phyloP scores from a whole-genome alignment of 2,329 filamentous ascomycete genomes.

The Pseudopyricularia cyperi region DNA sequence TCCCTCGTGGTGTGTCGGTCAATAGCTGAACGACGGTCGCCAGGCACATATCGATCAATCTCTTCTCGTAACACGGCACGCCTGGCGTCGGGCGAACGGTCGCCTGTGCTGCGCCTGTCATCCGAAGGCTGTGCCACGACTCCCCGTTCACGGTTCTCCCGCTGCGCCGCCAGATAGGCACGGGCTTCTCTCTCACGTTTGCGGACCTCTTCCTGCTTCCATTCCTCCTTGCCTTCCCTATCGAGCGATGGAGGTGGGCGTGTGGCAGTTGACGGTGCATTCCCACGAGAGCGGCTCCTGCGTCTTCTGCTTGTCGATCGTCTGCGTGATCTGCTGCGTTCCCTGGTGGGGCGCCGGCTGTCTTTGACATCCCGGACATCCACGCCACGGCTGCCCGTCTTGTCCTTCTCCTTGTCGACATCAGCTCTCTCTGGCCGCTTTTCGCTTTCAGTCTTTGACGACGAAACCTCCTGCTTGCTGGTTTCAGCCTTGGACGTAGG shows the following conservation, averaged over 20 bases:
- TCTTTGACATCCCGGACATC: background rate
- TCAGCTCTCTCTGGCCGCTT: background rate
- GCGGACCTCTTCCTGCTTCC: conserved; percentile 49
- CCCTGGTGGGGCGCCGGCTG: background rate
- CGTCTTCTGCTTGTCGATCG: conserved; percentile 19
- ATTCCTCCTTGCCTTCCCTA: conserved; percentile 37
- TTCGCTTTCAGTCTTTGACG: background rate
- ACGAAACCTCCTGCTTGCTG: background rate
- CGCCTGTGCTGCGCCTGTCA: conserved; percentile 30
- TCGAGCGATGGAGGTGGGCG: conserved; percentile 26
- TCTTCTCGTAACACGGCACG: conserved; percentile 24
- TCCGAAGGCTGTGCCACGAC: conserved; percentile 21
- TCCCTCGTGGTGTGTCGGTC: conserved; percentile 14
- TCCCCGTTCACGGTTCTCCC: conserved; percentile 47
- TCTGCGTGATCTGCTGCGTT: background rate
- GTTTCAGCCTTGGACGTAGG: no score
- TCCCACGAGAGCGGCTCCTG: conserved; percentile 19
- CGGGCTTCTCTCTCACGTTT: conserved; percentile 41
- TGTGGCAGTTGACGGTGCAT: conserved; percentile 6
- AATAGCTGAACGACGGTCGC: conserved; percentile 20
- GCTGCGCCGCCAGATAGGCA: conserved; percentile 48
- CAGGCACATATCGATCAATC: conserved; percentile 34
- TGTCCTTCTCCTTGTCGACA: background rate
- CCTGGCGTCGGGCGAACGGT: conserved; percentile 29
- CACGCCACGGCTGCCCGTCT: conserved; percentile 4